Evolutionary conservation across 345 rosid genomes (phyloP).

Genomic region (Ricinus communis): DNA sequence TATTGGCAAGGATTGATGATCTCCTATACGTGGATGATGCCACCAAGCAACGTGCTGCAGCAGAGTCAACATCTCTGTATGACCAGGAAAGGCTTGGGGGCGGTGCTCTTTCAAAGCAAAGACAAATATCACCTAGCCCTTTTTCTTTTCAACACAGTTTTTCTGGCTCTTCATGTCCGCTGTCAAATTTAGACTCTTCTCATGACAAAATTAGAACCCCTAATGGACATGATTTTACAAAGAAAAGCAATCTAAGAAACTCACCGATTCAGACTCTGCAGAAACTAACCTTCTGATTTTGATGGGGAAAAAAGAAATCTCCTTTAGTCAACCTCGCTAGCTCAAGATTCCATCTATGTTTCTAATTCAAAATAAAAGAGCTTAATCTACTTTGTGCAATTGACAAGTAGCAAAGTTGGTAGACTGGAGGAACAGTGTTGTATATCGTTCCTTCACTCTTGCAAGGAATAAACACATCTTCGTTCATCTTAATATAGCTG

Average conservation of each 20-base stretch:
- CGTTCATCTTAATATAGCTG: neutral
- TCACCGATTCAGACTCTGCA: conserved; percentile 13
- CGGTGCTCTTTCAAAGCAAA: conserved; percentile 23
- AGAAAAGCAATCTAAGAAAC: conserved; percentile 20
- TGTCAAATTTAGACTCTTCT: conserved; percentile 13
- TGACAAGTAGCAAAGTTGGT: conserved; percentile 4
- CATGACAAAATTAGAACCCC: conserved; percentile 13
- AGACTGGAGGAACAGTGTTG: neutral
- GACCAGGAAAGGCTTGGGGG: conserved; percentile 19
- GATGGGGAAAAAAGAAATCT: conserved; percentile 5
- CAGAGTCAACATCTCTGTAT: conserved; percentile 18
- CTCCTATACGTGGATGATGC: conserved; percentile 46
- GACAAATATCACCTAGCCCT: conserved; percentile 22
- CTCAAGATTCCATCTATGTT: neutral
- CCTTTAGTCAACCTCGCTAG: neutral
- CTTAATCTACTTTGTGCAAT: neutral
- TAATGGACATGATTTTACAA: neutral
- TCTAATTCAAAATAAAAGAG: conserved; percentile 7
- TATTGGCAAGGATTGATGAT: conserved; percentile 45
- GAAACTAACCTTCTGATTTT: conserved; percentile 29
- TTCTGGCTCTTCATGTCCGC: conserved; percentile 11
- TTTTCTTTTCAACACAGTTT: conserved; percentile 16
- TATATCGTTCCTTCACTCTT: neutral
- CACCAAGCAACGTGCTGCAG: conserved; percentile 37
- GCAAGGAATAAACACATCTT: neutral